Percentiles rank a stretch among this genome's conserved stretches.
Conservation (phyloP, 2,329 filamentous ascomycete species). For the Clarireedia paspali region DNA sequence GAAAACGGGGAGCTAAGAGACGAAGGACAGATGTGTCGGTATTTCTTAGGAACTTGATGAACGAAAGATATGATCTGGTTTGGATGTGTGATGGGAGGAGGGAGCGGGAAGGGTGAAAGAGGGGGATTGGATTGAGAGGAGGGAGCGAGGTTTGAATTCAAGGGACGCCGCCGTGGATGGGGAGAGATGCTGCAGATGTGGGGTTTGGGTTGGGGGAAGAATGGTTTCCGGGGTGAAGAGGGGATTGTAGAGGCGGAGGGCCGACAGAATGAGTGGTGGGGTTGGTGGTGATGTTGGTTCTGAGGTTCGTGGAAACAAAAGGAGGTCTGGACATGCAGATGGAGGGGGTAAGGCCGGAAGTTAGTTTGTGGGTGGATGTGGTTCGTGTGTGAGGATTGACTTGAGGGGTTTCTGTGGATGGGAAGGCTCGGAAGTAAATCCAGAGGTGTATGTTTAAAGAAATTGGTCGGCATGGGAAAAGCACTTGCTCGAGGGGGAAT, state of each 20-base stretch:
- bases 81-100: not conserved
- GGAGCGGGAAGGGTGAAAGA: not conserved
- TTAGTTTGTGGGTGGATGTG: no score
- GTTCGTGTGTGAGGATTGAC: no score
- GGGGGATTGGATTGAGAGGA: not conserved
- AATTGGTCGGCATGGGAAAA: no score
- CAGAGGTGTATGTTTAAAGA: no score
- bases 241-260: not conserved
- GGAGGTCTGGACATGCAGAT: no score
- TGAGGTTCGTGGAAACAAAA: not conserved
- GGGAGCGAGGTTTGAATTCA: not conserved
- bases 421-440: no score
- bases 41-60: not conserved
- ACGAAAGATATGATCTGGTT: not conserved
- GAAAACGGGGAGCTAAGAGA: not conserved
- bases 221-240: not conserved
- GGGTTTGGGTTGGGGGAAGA: not conserved
- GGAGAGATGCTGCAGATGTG: not conserved
- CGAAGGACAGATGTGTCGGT: not conserved
- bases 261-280: not conserved
- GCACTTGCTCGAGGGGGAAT: no score
- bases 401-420: no score
- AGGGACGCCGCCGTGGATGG: not conserved
- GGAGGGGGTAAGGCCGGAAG: no score
- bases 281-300: not conserved